These are phyloP conservation scores for Magnaporthiopsis incrustans DNA, from an alignment of 2,329 filamentous ascomycete genomes.

Conservation along the genomic window DNA sequence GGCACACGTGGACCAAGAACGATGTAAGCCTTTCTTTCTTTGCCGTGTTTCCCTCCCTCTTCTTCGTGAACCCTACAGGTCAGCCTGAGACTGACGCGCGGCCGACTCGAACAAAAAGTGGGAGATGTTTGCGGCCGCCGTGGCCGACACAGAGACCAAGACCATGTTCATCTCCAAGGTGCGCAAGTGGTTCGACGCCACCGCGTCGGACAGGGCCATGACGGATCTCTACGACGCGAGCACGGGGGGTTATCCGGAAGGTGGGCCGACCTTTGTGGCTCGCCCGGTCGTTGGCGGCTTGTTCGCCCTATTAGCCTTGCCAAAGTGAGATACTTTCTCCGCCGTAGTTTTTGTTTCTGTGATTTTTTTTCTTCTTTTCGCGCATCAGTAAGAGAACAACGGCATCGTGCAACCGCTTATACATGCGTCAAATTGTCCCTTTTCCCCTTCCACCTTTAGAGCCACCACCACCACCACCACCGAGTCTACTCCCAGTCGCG, in stretches of 20 bases:
- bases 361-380: not conserved
- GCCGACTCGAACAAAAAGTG: slow-evolving; percentile 33
- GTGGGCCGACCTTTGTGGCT: slow-evolving; percentile 56
- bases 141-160: slow-evolving; percentile 53
- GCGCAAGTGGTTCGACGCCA: slow-evolving; percentile 68
- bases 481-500: too few relatives aligned
- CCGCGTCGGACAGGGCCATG: slow-evolving; percentile 59
- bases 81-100: not conserved
- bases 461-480: not conserved
- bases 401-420: not conserved
- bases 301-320: slow-evolving; percentile 68
- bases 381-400: not conserved
- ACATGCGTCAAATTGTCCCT: not conserved
- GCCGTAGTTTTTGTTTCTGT: not conserved
- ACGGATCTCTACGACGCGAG: slow-evolving; percentile 72
- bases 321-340: slow-evolving; percentile 6
- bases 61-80: too few relatives aligned
- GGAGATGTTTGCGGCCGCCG: slow-evolving; percentile 78
- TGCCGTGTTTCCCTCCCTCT: not conserved
- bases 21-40: slow-evolving; percentile 33
- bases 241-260: slow-evolving; percentile 56
- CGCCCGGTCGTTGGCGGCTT: slow-evolving; percentile 73
- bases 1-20: slow-evolving; percentile 74
- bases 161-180: slow-evolving; percentile 60
- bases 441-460: not conserved